Evolutionary conservation across 2,329 filamentous ascomycete genomes (phyloP).

Genomic region (Xylaria sp.): DNA sequence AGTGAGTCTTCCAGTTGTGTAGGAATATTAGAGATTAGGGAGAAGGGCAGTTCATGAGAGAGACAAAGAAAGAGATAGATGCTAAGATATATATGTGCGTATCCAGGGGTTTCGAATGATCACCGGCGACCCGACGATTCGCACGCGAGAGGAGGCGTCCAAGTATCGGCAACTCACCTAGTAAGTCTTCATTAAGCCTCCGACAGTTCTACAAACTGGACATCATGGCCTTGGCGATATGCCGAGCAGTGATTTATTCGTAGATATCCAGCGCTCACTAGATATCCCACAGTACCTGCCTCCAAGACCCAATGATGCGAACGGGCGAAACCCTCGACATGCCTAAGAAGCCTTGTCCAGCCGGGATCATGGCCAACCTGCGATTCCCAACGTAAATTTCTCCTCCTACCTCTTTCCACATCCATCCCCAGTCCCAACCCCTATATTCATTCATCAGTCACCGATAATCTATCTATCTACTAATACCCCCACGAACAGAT

Average conservation of each 20-base stretch:
- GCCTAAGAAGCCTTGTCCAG: constrained; percentile 51
- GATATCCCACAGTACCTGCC: constrained; percentile 50
- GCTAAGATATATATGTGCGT: not conserved
- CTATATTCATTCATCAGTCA: too few species aligned
- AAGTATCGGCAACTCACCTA: constrained; percentile 53
- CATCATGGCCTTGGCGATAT: not conserved
- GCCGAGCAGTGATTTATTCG: too few species aligned
- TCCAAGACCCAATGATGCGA: constrained; percentile 53
- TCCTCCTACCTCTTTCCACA: not conserved
- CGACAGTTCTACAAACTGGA: not conserved
- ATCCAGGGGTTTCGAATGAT: constrained; percentile 56
- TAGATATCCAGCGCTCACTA: not conserved
- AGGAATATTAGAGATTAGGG: not conserved
- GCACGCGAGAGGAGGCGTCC: constrained; percentile 50
- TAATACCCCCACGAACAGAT: constrained; percentile 41
- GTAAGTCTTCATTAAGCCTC: not conserved
- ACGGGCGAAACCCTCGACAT: constrained; percentile 54
- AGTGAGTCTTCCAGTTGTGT: constrained; percentile 36
- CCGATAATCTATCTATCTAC: not conserved
- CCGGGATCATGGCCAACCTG: constrained; percentile 56
- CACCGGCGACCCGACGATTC: constrained; percentile 53
- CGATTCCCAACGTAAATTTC: constrained; percentile 55
- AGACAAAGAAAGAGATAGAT: not conserved
- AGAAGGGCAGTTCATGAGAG: not conserved
- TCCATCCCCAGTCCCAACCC: not conserved